These are phyloP conservation scores for Trichocomaceae sp. DNA, from an alignment of 2,329 filamentous ascomycete species.

Conservation along the genomic window DNA sequence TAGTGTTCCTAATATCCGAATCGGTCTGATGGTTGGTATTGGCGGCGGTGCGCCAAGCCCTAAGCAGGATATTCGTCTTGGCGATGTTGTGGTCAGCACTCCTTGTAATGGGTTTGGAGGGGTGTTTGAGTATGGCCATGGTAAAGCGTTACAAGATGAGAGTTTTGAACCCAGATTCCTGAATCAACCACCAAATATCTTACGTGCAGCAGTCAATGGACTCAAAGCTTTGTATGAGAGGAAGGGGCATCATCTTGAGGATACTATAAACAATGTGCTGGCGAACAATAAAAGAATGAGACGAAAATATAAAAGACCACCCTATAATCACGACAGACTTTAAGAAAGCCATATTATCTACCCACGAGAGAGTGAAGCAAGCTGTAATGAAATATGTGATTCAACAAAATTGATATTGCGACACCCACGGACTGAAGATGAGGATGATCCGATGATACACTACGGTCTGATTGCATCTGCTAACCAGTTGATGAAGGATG, in stretches of 20 bases:
- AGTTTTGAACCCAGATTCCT: neutral
- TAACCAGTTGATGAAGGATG: constrained; percentile 11
- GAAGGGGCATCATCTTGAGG: constrained; percentile 14
- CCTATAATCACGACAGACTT: constrained; percentile 10
- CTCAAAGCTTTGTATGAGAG: constrained; percentile 11
- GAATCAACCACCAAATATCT: neutral
- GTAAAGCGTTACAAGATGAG: neutral
- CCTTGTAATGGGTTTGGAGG: constrained; percentile 10
- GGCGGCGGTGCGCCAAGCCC: neutral
- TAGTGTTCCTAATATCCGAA: neutral
- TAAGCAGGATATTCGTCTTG: constrained; percentile 24
- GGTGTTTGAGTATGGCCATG: constrained; percentile 16
- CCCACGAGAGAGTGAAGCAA: constrained; percentile 1
- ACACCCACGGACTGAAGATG: neutral
- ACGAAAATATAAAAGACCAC: constrained; percentile 15
- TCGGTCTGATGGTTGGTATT: neutral
- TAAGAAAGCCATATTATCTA: constrained; percentile 12
- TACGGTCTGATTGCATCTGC: constrained; percentile 16
- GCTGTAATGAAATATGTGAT: constrained; percentile 4
- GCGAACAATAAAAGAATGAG: constrained; percentile 1
- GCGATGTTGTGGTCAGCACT: constrained; percentile 18
- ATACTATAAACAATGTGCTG: constrained; percentile 9
- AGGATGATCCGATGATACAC: constrained; percentile 1
- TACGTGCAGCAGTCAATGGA: constrained; percentile 7
- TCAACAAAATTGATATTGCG: constrained; percentile 7